Conservation (phyloP, 495 filamentous ascomycete genomes). For the Penicillium argentinense region DNA sequence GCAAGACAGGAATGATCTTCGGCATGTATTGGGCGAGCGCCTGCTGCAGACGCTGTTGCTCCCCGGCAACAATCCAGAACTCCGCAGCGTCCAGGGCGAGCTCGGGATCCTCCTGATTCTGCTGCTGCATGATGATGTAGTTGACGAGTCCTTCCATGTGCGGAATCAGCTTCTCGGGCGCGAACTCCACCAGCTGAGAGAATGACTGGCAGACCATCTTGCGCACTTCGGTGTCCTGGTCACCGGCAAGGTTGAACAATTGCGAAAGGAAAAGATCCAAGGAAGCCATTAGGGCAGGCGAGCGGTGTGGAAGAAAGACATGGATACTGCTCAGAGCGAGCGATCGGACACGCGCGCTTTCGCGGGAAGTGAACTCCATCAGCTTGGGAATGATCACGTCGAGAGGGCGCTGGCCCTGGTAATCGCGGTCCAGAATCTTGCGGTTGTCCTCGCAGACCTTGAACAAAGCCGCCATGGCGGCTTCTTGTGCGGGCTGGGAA, state of each 20-base stretch:
- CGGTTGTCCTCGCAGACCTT: conserved; percentile 98
- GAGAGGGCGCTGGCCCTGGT: conserved; percentile 81
- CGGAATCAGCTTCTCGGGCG: conserved; percentile 84
- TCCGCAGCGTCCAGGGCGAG: conserved; percentile 93
- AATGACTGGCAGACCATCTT: conserved; percentile 92
- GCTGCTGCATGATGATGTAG: conserved; percentile 89
- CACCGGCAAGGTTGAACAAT: conserved; percentile 76
- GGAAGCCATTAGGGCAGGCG: conserved; percentile 70
- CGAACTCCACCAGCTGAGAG: conserved; percentile 85
- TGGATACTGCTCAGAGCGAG: conserved; percentile 83
- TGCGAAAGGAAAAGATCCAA: conserved; percentile 79
- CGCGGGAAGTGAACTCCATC: conserved; percentile 77
- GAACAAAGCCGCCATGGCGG: conserved; percentile 85
- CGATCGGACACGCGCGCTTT: conserved; percentile 70
- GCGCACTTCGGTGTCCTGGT: conserved; percentile 74
- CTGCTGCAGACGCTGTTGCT: conserved; percentile 74
- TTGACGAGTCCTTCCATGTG: conserved; percentile 87
- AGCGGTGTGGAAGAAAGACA: conserved; percentile 80
- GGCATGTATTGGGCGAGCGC: conserved; percentile 72
- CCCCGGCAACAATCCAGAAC: conserved; percentile 94
- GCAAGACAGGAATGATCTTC: conserved; percentile 85
- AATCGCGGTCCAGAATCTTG: conserved; percentile 79
- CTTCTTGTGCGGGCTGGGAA: conserved; percentile 75
- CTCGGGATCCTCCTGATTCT: conserved; percentile 80
- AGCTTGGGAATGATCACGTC: conserved; percentile 89